These are phyloP conservation scores for Seiridium unicorne DNA, from an alignment of 2,329 filamentous ascomycete genomes.

Conservation along the genomic window DNA sequence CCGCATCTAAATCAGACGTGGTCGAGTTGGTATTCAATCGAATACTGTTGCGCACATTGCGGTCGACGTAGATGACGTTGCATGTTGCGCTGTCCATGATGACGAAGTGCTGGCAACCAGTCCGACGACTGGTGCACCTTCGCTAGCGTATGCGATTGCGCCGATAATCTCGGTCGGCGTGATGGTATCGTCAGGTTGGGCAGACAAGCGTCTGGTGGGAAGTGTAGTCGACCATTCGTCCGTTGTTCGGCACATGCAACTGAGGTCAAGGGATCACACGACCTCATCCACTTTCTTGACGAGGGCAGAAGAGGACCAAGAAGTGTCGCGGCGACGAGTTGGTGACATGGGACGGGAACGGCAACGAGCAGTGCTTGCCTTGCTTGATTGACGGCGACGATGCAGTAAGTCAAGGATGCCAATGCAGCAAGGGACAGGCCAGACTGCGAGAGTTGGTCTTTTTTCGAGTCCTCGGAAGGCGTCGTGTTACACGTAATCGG, in stretches of 20 bases:
- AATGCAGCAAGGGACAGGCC: not conserved
- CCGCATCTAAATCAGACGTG: conserved; percentile 31
- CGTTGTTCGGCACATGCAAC: not conserved
- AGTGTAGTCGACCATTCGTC: not conserved
- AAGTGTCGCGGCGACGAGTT: not conserved
- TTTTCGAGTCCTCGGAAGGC: too few species aligned
- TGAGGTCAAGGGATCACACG: not conserved
- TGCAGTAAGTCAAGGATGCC: not conserved
- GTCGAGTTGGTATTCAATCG: conserved; percentile 29
- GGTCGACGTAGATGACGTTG: conserved; percentile 61
- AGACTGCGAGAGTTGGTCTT: too few species aligned
- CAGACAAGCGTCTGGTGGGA: conserved; percentile 1
- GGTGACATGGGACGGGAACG: not conserved
- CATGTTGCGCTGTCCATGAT: conserved; percentile 58
- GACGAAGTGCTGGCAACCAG: conserved; percentile 54
- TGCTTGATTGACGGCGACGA: not conserved
- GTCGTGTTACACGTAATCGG: conserved; percentile 15
- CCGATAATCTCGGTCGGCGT: conserved; percentile 9
- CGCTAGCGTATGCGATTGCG: conserved; percentile 26
- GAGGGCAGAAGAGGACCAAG: not conserved
- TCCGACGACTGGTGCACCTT: conserved; percentile 60
- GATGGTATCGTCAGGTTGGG: not conserved
- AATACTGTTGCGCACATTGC: conserved; percentile 46
- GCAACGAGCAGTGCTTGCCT: not conserved
- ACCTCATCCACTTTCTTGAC: not conserved